A percentile compares a stretch with the other conserved stretches of the same genome.
phyloP scores from a whole-genome alignment of 352 stramenopile genomes.

The Hyaloperonospora brassicae region DNA sequence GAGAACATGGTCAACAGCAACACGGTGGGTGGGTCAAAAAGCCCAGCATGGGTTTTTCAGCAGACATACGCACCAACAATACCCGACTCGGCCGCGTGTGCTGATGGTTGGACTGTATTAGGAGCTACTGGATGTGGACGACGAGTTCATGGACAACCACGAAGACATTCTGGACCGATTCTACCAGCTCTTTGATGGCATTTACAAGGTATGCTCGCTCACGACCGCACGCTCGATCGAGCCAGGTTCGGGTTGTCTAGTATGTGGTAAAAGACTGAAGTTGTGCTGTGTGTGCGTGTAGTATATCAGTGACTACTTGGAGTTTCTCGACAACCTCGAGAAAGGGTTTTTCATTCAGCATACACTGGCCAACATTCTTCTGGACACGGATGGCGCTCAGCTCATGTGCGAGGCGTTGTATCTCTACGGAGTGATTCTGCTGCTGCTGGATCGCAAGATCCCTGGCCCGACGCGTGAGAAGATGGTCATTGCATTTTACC shows the following conservation, averaged over 20 bases:
- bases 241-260: background rate
- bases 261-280: background rate
- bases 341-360: constrained; percentile 94
- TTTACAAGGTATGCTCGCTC: constrained; percentile 58
- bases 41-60: constrained; percentile 2
- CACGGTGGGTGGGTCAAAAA: constrained; percentile 47
- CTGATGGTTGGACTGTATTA: constrained; percentile 14
- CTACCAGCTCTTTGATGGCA: constrained; percentile 85
- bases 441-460: constrained; percentile 90
- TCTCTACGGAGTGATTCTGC: constrained; percentile 91
- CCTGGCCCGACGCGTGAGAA: constrained; percentile 84
- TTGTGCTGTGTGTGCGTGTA: constrained; percentile 13
- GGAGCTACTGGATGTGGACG: constrained; percentile 84
- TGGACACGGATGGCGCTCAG: constrained; percentile 90
- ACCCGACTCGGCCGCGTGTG: constrained; percentile 1
- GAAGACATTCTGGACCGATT: constrained; percentile 80
- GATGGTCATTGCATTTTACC: constrained; percentile 87
- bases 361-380: constrained; percentile 89
- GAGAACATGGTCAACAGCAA: constrained; percentile 90
- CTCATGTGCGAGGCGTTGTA: constrained; percentile 92
- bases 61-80: background rate
- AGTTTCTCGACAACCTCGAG: constrained; percentile 89
- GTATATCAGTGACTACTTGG: constrained; percentile 89
- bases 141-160: constrained; percentile 89
- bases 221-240: background rate